Evolutionary conservation across 2,329 filamentous ascomycete genomes (phyloP).

Genomic region (Phoma sp.): DNA sequence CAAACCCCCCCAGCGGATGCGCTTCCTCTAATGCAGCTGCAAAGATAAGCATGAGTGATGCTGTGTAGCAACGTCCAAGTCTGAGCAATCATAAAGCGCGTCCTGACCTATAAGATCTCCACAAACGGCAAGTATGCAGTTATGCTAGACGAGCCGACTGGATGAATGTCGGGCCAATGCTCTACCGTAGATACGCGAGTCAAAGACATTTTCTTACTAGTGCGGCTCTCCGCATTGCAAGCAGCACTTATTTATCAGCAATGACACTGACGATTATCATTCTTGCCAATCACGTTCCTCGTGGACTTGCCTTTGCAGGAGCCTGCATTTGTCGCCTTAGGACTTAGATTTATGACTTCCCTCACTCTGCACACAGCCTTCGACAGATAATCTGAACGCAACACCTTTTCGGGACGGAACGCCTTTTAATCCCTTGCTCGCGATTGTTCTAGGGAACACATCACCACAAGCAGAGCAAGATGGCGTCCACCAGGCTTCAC

Average conservation of each 20-base stretch:
- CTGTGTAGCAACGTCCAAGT: not conserved
- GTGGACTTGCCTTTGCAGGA: constrained; percentile 2
- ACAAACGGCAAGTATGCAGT: not conserved
- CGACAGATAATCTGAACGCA: not conserved
- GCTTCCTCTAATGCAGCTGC: not conserved
- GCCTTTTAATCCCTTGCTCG: not conserved
- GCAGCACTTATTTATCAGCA: constrained; percentile 33
- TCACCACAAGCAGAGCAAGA: constrained; percentile 22
- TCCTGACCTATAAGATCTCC: not conserved
- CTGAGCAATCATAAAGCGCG: not conserved
- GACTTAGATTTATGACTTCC: not conserved
- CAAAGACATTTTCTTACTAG: constrained; percentile 8
- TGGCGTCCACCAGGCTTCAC: constrained; percentile 47
- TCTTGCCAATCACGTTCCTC: constrained; percentile 15
- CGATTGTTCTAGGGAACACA: not conserved
- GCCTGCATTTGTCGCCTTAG: not conserved
- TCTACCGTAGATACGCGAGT: constrained; percentile 1
- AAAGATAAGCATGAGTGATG: not conserved
- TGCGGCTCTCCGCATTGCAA: constrained; percentile 13
- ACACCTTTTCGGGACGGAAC: not conserved
- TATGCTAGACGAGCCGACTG: not conserved
- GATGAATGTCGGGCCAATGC: constrained; percentile 15
- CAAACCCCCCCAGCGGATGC: not conserved
- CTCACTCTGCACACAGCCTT: not conserved
- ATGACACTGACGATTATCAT: constrained; percentile 16